phyloP scores from a whole-genome alignment of 1,284 basidiomycete genomes.

The Naganishia sp. region DNA sequence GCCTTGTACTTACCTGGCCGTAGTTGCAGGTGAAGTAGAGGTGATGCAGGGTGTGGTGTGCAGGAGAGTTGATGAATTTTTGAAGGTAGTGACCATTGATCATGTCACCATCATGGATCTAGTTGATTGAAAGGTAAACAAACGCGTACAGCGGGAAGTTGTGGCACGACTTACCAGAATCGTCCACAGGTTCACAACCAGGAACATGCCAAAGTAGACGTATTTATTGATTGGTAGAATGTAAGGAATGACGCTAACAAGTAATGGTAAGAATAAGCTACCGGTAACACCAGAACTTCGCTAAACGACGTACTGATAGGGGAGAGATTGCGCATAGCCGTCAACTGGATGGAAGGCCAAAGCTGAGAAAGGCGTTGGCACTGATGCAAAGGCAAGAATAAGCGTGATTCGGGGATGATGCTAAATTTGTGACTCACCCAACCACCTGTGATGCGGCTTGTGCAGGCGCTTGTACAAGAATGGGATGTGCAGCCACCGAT shows the following conservation, averaged over 20 bases:
- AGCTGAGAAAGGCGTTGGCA: constrained; percentile 94
- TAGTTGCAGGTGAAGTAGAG: constrained; percentile 96
- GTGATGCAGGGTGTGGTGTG: constrained; percentile 96
- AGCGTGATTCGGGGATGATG: constrained; percentile 1
- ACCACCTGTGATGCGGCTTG: constrained; percentile 98
- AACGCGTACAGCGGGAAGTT: neutral
- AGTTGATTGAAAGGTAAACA: neutral
- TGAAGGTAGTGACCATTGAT: constrained; percentile 89
- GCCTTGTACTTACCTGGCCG: constrained; percentile 62
- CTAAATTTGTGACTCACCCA: constrained; percentile 64
- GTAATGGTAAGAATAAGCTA: neutral
- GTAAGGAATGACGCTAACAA: constrained; percentile 71
- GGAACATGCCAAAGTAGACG: constrained; percentile 78
- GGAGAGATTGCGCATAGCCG: constrained; percentile 89
- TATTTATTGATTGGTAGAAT: constrained; percentile 86
- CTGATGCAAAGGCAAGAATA: constrained; percentile 54
- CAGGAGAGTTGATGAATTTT: constrained; percentile 88
- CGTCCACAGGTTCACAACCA: constrained; percentile 86
- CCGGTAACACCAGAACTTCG: constrained; percentile 19
- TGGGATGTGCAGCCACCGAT: constrained; percentile 87
- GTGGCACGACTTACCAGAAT: constrained; percentile 65
- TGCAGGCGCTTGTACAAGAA: constrained; percentile 84
- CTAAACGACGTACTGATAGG: constrained; percentile 66
- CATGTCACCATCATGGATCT: constrained; percentile 99
- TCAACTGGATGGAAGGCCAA: constrained; percentile 97